Evolutionary conservation across 768 basidiomycete genomes (phyloP).

Genomic region (Xerocomellus amylosporus): DNA sequence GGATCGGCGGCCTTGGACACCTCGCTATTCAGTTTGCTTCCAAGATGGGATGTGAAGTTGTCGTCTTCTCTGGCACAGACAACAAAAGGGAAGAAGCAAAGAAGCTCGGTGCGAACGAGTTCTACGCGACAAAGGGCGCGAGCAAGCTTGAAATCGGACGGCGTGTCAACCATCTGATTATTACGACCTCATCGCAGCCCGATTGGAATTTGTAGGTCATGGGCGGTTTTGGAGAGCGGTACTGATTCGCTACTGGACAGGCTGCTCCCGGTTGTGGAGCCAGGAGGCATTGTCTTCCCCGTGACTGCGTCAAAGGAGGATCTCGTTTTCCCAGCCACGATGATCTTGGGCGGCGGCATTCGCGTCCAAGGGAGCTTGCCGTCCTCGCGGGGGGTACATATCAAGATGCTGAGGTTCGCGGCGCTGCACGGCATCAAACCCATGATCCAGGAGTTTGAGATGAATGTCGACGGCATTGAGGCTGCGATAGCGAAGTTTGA

Average conservation of each 20-base stretch:
- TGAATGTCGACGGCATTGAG: conserved; percentile 31
- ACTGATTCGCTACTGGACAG: conserved; percentile 8
- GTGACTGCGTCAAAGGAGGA: conserved; percentile 24
- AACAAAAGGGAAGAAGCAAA: conserved; percentile 33
- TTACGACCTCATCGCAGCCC: conserved; percentile 30
- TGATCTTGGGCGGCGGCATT: conserved; percentile 16
- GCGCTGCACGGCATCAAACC: conserved; percentile 30
- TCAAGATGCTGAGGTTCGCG: conserved; percentile 36
- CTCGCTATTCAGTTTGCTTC: conserved; percentile 39
- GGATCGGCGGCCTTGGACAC: conserved; percentile 38
- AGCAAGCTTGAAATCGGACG: conserved; percentile 26
- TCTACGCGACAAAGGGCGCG: conserved; percentile 30
- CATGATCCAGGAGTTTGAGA: conserved; percentile 31
- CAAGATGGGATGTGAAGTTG: conserved; percentile 40
- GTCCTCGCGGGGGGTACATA: conserved; percentile 28
- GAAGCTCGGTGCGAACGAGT: conserved; percentile 36
- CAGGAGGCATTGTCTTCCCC: conserved; percentile 24
- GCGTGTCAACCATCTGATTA: conserved; percentile 30
- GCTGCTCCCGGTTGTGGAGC: conserved; percentile 26
- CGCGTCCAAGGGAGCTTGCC: conserved; percentile 26
- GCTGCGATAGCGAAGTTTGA: conserved; percentile 27
- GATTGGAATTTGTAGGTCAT: conserved; percentile 32
- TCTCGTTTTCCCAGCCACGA: conserved; percentile 21
- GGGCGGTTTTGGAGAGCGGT: not conserved
- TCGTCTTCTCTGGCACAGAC: conserved; percentile 35